phyloP scores from a whole-genome alignment of 176 grass and related monocot genomes.

The Avena atlantica region DNA sequence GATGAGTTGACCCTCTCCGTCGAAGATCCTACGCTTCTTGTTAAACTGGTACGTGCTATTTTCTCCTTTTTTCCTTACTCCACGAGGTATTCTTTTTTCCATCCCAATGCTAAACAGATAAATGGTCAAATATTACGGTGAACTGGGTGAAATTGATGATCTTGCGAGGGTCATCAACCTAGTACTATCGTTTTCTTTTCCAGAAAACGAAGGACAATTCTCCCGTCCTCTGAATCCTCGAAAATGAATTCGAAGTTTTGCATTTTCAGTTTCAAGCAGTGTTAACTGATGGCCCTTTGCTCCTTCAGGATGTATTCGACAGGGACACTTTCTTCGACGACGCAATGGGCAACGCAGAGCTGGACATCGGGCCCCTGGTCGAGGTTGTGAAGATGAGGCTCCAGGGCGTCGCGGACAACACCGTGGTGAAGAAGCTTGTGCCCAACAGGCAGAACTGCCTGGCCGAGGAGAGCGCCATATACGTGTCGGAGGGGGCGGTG shows the following conservation, averaged over 20 bases:
- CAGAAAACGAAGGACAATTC: not conserved
- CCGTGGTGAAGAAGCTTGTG: slow-evolving; percentile 55
- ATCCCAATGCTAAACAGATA: not conserved
- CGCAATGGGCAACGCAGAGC: slow-evolving; percentile 76
- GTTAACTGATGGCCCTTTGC: not conserved
- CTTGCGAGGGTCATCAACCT: too few species aligned
- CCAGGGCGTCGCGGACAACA: slow-evolving; percentile 51
- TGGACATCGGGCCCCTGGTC: slow-evolving; percentile 70
- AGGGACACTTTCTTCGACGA: slow-evolving; percentile 88
- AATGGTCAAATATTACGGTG: not conserved
- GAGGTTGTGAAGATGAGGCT: slow-evolving; percentile 76
- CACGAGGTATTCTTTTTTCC: not conserved
- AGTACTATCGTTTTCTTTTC: too few species aligned
- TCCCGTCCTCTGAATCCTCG: not conserved
- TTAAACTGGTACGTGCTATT: slow-evolving; percentile 55
- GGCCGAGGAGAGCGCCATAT: slow-evolving; percentile 60
- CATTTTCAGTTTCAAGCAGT: not conserved
- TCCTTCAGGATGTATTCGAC: slow-evolving; percentile 84
- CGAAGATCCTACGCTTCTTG: slow-evolving; percentile 49
- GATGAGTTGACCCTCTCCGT: slow-evolving; percentile 86
- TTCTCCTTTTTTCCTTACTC: not conserved
- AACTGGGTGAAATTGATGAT: not conserved
- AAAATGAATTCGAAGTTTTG: not conserved
- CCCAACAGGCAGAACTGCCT: slow-evolving; percentile 74
- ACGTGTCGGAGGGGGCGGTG: slow-evolving; percentile 55